A percentile compares a stretch with the other conserved stretches of the same genome.
These are phyloP conservation scores for Liquidambar formosana DNA, from an alignment of 164 flowering plant genomes.

Conservation along the genomic window DNA sequence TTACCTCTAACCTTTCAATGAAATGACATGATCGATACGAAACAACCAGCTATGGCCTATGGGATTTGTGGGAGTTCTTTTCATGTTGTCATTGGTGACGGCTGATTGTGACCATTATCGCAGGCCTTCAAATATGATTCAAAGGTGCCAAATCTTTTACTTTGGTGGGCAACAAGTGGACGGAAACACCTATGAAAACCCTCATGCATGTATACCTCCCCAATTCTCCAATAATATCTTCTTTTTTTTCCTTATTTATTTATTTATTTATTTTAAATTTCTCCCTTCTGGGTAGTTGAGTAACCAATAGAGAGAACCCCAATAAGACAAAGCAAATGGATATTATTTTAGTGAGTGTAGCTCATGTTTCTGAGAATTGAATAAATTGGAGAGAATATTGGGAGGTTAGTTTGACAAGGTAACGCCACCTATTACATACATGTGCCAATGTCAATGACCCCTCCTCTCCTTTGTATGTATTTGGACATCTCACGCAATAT, in stretches of 20 bases:
- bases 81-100: neutral
- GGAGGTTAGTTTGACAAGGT: neutral
- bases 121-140: neutral
- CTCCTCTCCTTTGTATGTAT: neutral
- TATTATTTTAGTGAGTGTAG: neutral
- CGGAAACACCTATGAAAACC: neutral
- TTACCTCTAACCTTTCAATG: neutral
- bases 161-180: neutral
- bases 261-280: no score
- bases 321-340: neutral
- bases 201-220: neutral
- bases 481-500: slow-evolving; percentile 31
- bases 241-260: no score
- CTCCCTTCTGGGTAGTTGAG: neutral
- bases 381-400: neutral
- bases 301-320: neutral
- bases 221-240: no score
- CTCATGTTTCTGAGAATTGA: neutral
- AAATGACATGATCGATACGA: neutral
- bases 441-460: slow-evolving; percentile 8
- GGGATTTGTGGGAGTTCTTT: no score
- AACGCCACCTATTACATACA: slow-evolving; percentile 8
- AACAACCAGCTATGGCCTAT: no score
- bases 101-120: neutral
- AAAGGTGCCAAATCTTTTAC: no score